These are phyloP conservation scores for Penicillium macrosclerotiorum DNA, from an alignment of 495 filamentous ascomycete species.

Conservation along the genomic window DNA sequence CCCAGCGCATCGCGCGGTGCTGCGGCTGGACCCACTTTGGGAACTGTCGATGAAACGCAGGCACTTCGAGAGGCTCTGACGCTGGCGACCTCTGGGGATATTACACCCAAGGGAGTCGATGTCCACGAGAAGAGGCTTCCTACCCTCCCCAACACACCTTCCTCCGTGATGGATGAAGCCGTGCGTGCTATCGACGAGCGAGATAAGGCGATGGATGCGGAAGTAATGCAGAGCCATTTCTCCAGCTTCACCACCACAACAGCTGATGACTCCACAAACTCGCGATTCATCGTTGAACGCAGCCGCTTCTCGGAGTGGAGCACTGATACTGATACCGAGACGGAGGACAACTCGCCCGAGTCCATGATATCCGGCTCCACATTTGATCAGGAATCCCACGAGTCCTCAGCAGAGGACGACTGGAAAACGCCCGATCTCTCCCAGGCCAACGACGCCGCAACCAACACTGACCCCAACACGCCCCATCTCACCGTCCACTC, in stretches of 20 bases:
- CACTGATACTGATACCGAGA: conserved; percentile 34
- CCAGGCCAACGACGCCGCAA: conserved; percentile 20
- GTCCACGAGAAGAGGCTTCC: conserved; percentile 44
- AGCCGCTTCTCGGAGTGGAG: conserved; percentile 52
- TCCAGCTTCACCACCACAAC: conserved; percentile 43
- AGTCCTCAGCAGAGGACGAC: conserved; percentile 19
- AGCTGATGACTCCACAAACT: conserved; percentile 30
- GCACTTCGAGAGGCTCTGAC: conserved; percentile 8
- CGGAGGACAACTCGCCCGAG: conserved; percentile 32
- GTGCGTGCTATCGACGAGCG: conserved; percentile 40
- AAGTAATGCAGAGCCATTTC: conserved; percentile 40
- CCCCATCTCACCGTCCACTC: conserved; percentile 39
- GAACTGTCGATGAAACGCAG: conserved; percentile 10
- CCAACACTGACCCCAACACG: conserved; percentile 37
- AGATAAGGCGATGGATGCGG: conserved; percentile 33
- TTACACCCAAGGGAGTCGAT: conserved; percentile 31
- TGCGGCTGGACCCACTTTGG: conserved; percentile 4
- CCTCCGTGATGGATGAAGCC: conserved; percentile 49
- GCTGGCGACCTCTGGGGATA: conserved; percentile 14
- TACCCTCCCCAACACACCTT: conserved; percentile 46
- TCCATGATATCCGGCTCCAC: conserved; percentile 39
- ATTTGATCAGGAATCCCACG: conserved; percentile 24
- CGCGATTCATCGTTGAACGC: conserved; percentile 26
- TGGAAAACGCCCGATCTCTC: conserved; percentile 27
- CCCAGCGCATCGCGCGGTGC: conserved; percentile 1